These are phyloP conservation scores for Hymenoscyphus repandus DNA, from an alignment of 2,329 filamentous ascomycete species.

Conservation along the genomic window DNA sequence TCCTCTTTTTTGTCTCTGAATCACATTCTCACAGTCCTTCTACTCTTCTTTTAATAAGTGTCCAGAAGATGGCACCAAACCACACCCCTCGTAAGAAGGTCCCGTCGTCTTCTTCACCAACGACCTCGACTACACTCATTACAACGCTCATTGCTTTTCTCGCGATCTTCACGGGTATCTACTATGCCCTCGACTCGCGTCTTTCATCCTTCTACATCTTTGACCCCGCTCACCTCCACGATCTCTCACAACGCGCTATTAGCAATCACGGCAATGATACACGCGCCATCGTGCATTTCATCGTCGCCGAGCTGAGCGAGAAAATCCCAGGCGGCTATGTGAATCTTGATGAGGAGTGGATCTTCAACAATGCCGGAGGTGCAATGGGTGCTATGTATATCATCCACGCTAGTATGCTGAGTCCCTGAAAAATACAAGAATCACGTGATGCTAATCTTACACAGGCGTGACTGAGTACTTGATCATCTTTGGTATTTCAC, in stretches of 20 bases:
- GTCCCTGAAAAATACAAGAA: background rate
- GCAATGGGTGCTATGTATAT: slow-evolving; percentile 92
- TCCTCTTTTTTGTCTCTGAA: no score
- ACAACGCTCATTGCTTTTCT: slow-evolving; percentile 48
- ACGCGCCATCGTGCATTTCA: slow-evolving; percentile 59
- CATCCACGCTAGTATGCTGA: slow-evolving; percentile 69
- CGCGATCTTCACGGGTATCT: slow-evolving; percentile 48
- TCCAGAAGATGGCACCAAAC: no score
- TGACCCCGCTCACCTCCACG: slow-evolving; percentile 60
- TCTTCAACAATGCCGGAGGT: slow-evolving; percentile 88
- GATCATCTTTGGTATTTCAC: slow-evolving; percentile 65
- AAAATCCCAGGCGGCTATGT: slow-evolving; percentile 47
- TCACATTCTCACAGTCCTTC: no score
- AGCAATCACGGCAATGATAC: slow-evolving; percentile 71
- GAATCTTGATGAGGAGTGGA: slow-evolving; percentile 73
- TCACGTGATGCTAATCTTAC: slow-evolving; percentile 12
- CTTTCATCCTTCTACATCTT: slow-evolving; percentile 66
- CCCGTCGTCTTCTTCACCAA: no score
- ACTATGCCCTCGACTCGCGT: slow-evolving; percentile 53
- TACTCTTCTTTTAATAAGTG: no score
- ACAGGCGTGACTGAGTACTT: slow-evolving; percentile 78
- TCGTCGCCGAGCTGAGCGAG: slow-evolving; percentile 60
- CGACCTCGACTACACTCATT: slow-evolving; percentile 23
- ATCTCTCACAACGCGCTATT: slow-evolving; percentile 62
- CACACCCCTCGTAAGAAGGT: no score